phyloP scores from a whole-genome alignment of 768 basidiomycete genomes.

The Amanita pseudoporphyria region DNA sequence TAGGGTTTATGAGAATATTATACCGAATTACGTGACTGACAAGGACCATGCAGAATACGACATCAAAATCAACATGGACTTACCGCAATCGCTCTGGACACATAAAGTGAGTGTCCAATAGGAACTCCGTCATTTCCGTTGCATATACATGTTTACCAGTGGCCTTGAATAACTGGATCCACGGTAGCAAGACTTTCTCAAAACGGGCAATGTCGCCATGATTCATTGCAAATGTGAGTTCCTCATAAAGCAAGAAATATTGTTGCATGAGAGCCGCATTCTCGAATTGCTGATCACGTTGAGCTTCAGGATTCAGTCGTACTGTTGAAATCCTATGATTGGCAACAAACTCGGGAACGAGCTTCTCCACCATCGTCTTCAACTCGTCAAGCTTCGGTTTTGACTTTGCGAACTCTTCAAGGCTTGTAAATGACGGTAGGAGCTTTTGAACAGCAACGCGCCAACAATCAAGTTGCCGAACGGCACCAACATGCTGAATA shows the following conservation, averaged over 20 bases:
- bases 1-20: slow-evolving; percentile 28
- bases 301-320: too few species aligned
- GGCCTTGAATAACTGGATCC: slow-evolving; percentile 20
- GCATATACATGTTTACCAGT: slow-evolving; percentile 28
- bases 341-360: too few species aligned
- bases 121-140: slow-evolving; percentile 17
- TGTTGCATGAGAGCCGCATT: slow-evolving; percentile 4
- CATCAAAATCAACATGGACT: too few species aligned
- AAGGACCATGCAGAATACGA: too few species aligned
- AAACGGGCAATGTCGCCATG: slow-evolving; percentile 21
- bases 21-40: slow-evolving; percentile 17
- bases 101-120: slow-evolving; percentile 16
- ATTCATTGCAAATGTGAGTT: slow-evolving; percentile 24
- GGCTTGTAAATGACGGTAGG: too few species aligned
- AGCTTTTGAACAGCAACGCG: too few species aligned
- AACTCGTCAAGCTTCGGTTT: too few species aligned
- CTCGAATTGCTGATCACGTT: too few species aligned
- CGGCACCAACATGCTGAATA: slow-evolving; percentile 15
- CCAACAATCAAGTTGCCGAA: slow-evolving; percentile 19
- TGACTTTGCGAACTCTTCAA: too few species aligned
- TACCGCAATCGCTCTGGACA: slow-evolving; percentile 15
- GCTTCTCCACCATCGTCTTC: too few species aligned
- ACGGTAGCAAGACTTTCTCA: slow-evolving; percentile 16
- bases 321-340: too few species aligned
- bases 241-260: slow-evolving; percentile 30